Percentiles rank a stretch among this genome's conserved stretches.
Conservation (phyloP, 2,329 filamentous ascomycete genomes). For the Fusarium sterilihyphosum region DNA sequence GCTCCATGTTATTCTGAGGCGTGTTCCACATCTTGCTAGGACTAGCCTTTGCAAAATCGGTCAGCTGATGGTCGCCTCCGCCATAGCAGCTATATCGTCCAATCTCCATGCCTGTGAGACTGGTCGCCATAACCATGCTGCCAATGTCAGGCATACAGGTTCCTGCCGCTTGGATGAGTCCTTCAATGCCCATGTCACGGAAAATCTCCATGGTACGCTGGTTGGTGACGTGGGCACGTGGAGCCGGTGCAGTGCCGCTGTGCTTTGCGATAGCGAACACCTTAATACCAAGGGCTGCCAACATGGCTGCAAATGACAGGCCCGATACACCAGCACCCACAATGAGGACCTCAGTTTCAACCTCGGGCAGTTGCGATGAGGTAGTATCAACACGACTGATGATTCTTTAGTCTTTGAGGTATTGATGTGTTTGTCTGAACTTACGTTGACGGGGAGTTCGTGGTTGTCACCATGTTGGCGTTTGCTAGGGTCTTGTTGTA, state of each 20-base stretch:
- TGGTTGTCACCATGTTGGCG: background rate
- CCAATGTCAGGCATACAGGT: constrained; percentile 4
- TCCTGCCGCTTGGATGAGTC: constrained; percentile 1
- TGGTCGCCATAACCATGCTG: constrained; percentile 24
- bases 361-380: background rate
- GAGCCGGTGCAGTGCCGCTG: constrained; percentile 16
- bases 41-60: constrained; percentile 24
- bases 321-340: constrained; percentile 17
- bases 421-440: background rate
- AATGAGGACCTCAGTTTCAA: constrained; percentile 21
- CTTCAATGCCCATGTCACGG: constrained; percentile 19
- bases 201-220: constrained; percentile 25
- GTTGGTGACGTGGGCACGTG: constrained; percentile 22
- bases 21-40: constrained; percentile 18
- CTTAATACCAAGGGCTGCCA: background rate
- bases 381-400: background rate
- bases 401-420: background rate
- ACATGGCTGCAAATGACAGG: constrained; percentile 8
- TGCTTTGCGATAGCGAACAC: constrained; percentile 22
- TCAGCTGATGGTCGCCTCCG: constrained; percentile 14
- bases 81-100: constrained; percentile 21
- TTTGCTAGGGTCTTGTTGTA: background rate
- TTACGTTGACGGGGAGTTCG: background rate
- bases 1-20: constrained; percentile 8
- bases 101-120: constrained; percentile 18